Evolutionary conservation across 495 filamentous ascomycete genomes (phyloP), one percentile per base, ranked within the genome.

Genomic region (Sordaria brevicollis): DNA sequence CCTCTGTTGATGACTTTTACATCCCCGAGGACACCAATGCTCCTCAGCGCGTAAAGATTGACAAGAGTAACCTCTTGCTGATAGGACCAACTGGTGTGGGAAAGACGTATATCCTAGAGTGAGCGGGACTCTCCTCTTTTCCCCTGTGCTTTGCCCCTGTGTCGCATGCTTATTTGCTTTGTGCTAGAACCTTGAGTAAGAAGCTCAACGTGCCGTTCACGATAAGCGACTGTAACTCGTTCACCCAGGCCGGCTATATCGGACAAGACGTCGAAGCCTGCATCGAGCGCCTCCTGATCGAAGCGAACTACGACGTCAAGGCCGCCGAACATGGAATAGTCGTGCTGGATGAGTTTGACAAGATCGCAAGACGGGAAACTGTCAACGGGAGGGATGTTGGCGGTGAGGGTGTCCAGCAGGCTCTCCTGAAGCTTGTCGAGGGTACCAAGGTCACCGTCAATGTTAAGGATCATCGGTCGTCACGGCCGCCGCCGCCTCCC

Each of bases 231-330:
- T 98, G 96, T 80, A 98, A 96, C 15, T 90, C 95, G 4, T 94
- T 99, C 72, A 99, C 95, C 2, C 93, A 97, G 83, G 93, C 95
- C 6, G 95, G 95, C 15, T 99, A 99, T 76, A 97, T 99, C 69
- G 95, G 95, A 69, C 94, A 97, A 76, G 95, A 99, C 76, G 94
- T 91, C 57, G 95, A 99, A 74, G 88, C 92, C 1, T 97, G 93
- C 74, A 92, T 99, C 21, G 92, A 96, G 74, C 87, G 94, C 33
- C 85, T 99, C 35, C 83, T 99, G 9, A 90, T 93, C 70, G 94
- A 96, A 66, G 90, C 94, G 21, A 92, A 96, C 78, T 96, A 96
- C 82, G 91, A 96, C 74, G 88, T 95, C 21, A 88, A 89, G 67
- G 89, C 90, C 54, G 91, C 93, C 35, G 95, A 99, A 77, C 87